These are phyloP conservation scores for Agapanthus africanus DNA, from an alignment of 106 monocot genomes.

Conservation along the genomic window DNA sequence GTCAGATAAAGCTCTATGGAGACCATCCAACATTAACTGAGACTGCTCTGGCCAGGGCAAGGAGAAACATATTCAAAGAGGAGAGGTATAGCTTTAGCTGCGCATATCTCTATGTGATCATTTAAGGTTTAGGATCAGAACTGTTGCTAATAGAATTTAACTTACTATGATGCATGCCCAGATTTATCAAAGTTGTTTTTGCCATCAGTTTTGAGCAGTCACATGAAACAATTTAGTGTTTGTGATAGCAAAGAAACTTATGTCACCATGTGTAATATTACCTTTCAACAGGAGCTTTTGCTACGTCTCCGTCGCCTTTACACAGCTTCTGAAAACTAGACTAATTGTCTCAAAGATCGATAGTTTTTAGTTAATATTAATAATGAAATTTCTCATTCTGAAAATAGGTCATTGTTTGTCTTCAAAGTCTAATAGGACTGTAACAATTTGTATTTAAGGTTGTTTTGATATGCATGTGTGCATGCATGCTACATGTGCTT, in stretches of 20 bases:
- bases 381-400: no score
- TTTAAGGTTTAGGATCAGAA: not conserved
- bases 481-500: no score
- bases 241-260: not conserved
- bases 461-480: no score
- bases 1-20: slow-evolving; percentile 94
- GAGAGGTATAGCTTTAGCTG: slow-evolving; percentile 56
- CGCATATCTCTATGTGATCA: not conserved
- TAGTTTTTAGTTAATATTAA: no score
- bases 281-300: not conserved
- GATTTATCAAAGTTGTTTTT: not conserved
- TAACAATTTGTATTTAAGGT: no score
- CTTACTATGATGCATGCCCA: not conserved
- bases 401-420: no score
- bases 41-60: slow-evolving; percentile 81
- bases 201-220: not conserved
- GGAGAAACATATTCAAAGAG: slow-evolving; percentile 79
- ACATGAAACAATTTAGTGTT: not conserved
- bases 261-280: not conserved
- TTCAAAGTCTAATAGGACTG: no score
- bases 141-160: not conserved
- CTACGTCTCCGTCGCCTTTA: not conserved
- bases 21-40: slow-evolving; percentile 85
- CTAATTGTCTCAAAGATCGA: not conserved
- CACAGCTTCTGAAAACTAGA: not conserved